Evolutionary conservation across 768 basidiomycete species (phyloP).

Genomic region (Auricularia sp.): DNA sequence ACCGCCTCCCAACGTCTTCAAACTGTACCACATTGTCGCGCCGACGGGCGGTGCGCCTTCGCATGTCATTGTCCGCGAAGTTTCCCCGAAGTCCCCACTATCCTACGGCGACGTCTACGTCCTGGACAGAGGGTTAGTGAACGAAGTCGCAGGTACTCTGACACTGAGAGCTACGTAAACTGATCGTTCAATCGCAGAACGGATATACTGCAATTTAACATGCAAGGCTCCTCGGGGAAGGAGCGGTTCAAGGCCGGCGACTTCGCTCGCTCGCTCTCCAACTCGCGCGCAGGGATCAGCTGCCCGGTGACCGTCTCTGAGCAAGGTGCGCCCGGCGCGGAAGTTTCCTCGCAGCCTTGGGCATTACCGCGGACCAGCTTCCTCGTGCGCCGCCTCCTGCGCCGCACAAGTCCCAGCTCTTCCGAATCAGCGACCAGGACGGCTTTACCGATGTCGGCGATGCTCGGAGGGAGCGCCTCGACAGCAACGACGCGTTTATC

Average conservation of each 20-base stretch:
- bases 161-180: not conserved
- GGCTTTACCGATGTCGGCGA: conserved; percentile 21
- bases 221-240: conserved; percentile 27
- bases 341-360: conserved; percentile 40
- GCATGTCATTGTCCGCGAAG: conserved; percentile 35
- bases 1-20: conserved; percentile 34
- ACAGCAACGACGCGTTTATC: conserved; percentile 35
- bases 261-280: conserved; percentile 38
- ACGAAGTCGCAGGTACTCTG: not conserved
- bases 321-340: conserved; percentile 38
- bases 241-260: conserved; percentile 54
- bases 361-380: conserved; percentile 13
- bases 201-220: not conserved
- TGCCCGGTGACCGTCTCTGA: conserved; percentile 24
- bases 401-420: conserved; percentile 12
- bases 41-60: conserved; percentile 13
- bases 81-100: conserved; percentile 17
- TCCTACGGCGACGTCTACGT: conserved; percentile 44
- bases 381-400: conserved; percentile 4
- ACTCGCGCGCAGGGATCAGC: conserved; percentile 35
- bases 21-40: conserved; percentile 41
- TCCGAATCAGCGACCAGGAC: conserved; percentile 37
- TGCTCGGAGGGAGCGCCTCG: conserved; percentile 20
- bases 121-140: conserved; percentile 38
- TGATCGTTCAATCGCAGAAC: not conserved